Conservation (phyloP, 306 rosid species). For the Cercis canadensis region DNA sequence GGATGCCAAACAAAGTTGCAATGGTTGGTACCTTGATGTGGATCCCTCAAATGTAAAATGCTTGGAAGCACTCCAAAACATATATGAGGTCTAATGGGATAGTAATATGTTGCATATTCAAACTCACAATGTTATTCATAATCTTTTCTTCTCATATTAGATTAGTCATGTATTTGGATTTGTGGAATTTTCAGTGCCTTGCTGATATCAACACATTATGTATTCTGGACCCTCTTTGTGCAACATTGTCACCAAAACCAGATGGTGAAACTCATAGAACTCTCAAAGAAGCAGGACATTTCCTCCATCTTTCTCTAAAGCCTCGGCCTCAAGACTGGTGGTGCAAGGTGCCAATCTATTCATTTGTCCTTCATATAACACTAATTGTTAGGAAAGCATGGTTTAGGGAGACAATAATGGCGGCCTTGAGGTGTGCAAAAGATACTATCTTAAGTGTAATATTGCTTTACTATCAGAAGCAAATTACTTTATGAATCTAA, state of each 20-base stretch:
- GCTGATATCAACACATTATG: background rate
- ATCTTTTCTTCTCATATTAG: background rate
- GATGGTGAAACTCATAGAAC: background rate
- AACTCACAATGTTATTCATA: background rate
- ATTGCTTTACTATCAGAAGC: too few relatives aligned
- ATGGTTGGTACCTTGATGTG: constrained; percentile 17
- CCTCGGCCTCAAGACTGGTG: background rate
- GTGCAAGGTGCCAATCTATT: constrained; percentile 4
- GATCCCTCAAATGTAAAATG: constrained; percentile 20
- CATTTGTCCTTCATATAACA: constrained; percentile 3
- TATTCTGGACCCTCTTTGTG: background rate
- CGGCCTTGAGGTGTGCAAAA: too few relatives aligned
- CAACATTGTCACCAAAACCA: background rate
- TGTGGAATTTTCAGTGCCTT: constrained; percentile 4
- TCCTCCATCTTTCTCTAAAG: background rate
- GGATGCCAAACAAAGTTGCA: constrained; percentile 27
- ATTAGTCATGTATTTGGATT: constrained; percentile 2
- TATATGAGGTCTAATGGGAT: background rate
- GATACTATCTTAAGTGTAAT: too few relatives aligned
- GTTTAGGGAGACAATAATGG: too few relatives aligned
- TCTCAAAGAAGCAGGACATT: background rate
- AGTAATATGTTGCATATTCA: background rate
- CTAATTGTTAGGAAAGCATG: too few relatives aligned
- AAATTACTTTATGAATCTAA: too few relatives aligned
- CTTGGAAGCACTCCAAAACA: background rate